These are phyloP conservation scores for Mycena rosella DNA, from an alignment of 768 basidiomycete genomes.

Conservation along the genomic window DNA sequence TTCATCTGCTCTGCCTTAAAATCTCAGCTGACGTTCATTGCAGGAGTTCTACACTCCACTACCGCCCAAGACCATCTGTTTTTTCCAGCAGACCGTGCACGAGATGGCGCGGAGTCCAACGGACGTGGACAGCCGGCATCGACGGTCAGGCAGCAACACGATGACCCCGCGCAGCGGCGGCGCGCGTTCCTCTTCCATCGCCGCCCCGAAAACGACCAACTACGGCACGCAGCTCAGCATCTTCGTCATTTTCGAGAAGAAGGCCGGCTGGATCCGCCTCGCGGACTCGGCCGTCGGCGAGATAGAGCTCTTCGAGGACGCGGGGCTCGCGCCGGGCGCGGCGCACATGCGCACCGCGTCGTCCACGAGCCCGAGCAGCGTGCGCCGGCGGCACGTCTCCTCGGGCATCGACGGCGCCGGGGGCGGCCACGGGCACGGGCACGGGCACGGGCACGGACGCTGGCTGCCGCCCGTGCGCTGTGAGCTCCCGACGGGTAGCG, in stretches of 20 bases:
- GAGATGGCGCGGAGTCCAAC: conserved; percentile 61
- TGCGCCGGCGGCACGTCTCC: conserved; percentile 53
- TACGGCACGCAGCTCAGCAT: conserved; percentile 82
- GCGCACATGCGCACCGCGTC: conserved; percentile 46
- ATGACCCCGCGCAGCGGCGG: conserved; percentile 49
- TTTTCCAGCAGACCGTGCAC: conserved; percentile 76
- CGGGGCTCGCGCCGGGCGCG: conserved; percentile 41
- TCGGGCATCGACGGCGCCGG: conserved; percentile 5
- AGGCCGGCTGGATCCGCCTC: conserved; percentile 85
- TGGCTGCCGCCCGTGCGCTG: conserved; percentile 67
- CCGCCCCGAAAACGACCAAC: conserved; percentile 43
- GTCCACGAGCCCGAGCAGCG: conserved; percentile 47
- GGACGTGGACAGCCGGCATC: conserved; percentile 50
- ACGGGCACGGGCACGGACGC: not conserved
- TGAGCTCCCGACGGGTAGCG: conserved; percentile 55
- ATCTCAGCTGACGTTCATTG: conserved; percentile 6
- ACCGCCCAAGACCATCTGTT: conserved; percentile 72
- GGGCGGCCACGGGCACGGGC: not conserved
- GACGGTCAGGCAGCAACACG: conserved; percentile 60
- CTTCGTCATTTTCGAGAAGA: conserved; percentile 91
- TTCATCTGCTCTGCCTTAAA: not conserved
- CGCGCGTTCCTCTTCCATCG: conserved; percentile 43
- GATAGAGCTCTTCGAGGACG: conserved; percentile 70
- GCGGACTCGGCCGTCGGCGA: conserved; percentile 87
- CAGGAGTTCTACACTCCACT: conserved; percentile 90